phyloP scores from a whole-genome alignment of 2,329 filamentous ascomycete species.

The Verticillium alfalfae region DNA sequence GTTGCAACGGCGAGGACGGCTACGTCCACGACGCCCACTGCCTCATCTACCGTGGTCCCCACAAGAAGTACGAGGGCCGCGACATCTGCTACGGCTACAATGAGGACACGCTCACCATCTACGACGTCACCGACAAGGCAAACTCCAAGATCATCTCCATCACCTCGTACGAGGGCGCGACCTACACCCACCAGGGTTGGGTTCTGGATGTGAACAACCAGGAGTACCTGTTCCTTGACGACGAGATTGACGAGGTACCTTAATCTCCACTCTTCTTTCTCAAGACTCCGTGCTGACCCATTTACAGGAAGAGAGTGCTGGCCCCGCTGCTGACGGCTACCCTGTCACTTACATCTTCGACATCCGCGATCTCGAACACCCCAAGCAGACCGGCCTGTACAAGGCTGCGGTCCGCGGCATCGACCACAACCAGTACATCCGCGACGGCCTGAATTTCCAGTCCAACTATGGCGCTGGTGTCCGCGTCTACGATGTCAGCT shows the following conservation, averaged over 20 bases:
- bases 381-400: constrained; percentile 36
- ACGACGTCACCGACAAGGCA: constrained; percentile 42
- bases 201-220: constrained; percentile 38
- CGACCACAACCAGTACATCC: constrained; percentile 44
- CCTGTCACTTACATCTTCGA: constrained; percentile 48
- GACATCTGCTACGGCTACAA: constrained; percentile 52
- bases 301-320: constrained; percentile 18
- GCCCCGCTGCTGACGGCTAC: constrained; percentile 32
- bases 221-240: constrained; percentile 44
- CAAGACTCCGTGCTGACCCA: constrained; percentile 27
- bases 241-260: constrained; percentile 45
- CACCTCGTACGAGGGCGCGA: constrained; percentile 49
- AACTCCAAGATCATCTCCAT: constrained; percentile 38
- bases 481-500: constrained; percentile 29
- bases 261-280: neutral
- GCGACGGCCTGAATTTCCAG: constrained; percentile 39
- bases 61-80: constrained; percentile 33
- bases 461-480: constrained; percentile 45
- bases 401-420: constrained; percentile 34
- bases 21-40: constrained; percentile 50
- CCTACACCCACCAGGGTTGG: constrained; percentile 51
- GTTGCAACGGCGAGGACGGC: constrained; percentile 40
- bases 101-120: constrained; percentile 42
- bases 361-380: constrained; percentile 34
- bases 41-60: constrained; percentile 44